These are phyloP conservation scores for Xylariaceae sp. DNA, from an alignment of 2,329 filamentous ascomycete species.

Conservation along the genomic window DNA sequence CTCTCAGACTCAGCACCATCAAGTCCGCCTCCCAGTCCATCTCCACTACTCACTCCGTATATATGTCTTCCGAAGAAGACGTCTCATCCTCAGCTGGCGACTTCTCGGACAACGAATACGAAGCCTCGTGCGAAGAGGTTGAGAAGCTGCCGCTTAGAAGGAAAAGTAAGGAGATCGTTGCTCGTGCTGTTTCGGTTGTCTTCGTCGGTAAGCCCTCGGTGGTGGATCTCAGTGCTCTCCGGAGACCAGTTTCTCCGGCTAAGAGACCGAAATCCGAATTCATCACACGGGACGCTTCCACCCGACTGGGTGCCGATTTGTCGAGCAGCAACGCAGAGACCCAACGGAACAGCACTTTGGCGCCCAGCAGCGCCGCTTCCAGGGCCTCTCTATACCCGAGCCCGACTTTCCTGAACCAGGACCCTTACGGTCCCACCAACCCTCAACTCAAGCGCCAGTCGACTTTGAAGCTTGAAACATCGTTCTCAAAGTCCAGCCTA, in stretches of 20 bases:
- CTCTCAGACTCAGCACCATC: slow-evolving; percentile 33
- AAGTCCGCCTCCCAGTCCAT: slow-evolving; percentile 33
- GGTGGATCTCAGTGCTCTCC: slow-evolving; percentile 42
- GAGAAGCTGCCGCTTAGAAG: slow-evolving; percentile 29
- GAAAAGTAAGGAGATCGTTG: slow-evolving; percentile 49
- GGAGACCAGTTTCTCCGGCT: slow-evolving; percentile 41
- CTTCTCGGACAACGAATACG: slow-evolving; percentile 50
- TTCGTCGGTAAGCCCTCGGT: slow-evolving; percentile 56
- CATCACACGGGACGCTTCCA: slow-evolving; percentile 18
- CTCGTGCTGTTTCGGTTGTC: slow-evolving; percentile 54
- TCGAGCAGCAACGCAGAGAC: slow-evolving; percentile 27
- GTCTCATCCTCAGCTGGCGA: slow-evolving; percentile 58
- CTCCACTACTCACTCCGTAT: slow-evolving; percentile 51
- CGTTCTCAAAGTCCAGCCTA: slow-evolving; percentile 26
- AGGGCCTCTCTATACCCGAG: slow-evolving; percentile 28
- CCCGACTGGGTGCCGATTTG: slow-evolving; percentile 27
- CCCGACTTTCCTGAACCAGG: slow-evolving; percentile 49
- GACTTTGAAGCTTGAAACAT: slow-evolving; percentile 21
- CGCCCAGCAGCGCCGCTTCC: slow-evolving; percentile 26
- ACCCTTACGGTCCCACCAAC: slow-evolving; percentile 43
- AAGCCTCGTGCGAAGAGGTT: slow-evolving; percentile 39
- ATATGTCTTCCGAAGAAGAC: slow-evolving; percentile 62
- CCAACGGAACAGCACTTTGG: slow-evolving; percentile 41
- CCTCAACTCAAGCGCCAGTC: slow-evolving; percentile 33
- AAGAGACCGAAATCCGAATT: slow-evolving; percentile 31